Conservation (phyloP, 176 grass and related monocot species). For the Dactylis glomerata region DNA sequence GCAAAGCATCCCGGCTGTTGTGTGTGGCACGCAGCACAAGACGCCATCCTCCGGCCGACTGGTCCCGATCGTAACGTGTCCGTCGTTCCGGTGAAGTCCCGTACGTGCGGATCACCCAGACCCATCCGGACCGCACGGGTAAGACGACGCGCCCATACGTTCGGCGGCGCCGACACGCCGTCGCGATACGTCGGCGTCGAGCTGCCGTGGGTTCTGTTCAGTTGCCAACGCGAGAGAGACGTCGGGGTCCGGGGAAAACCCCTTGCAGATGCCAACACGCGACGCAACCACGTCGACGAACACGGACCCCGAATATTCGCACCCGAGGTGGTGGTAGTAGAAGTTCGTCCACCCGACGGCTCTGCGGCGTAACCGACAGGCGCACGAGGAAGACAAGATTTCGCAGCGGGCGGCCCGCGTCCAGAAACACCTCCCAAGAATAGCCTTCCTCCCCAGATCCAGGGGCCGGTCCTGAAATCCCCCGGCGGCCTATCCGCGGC, state of each 20-base stretch:
- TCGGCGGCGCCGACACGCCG: neutral
- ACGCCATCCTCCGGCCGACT: neutral
- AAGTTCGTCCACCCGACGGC: neutral
- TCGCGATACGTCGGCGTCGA: neutral
- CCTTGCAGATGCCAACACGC: neutral
- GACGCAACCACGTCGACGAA: neutral
- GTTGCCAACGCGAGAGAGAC: neutral
- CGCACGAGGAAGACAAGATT: neutral
- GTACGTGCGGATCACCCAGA: neutral
- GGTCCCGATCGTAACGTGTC: neutral
- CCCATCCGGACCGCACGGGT: neutral
- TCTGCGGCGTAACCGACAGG: neutral
- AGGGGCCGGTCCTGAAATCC: constrained; percentile 27
- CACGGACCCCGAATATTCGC: neutral
- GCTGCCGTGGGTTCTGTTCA: too few species aligned
- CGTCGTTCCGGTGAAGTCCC: neutral
- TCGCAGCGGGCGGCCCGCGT: neutral
- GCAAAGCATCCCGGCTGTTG: too few species aligned
- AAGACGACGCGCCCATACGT: too few species aligned
- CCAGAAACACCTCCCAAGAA: neutral
- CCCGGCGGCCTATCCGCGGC: neutral
- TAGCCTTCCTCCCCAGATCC: constrained; percentile 8
- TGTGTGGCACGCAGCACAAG: neutral
- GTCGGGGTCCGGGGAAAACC: neutral
- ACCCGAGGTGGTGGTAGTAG: too few species aligned